Evolutionary conservation across 306 rosid genomes (phyloP).

Genomic region (Rosa rugosa): DNA sequence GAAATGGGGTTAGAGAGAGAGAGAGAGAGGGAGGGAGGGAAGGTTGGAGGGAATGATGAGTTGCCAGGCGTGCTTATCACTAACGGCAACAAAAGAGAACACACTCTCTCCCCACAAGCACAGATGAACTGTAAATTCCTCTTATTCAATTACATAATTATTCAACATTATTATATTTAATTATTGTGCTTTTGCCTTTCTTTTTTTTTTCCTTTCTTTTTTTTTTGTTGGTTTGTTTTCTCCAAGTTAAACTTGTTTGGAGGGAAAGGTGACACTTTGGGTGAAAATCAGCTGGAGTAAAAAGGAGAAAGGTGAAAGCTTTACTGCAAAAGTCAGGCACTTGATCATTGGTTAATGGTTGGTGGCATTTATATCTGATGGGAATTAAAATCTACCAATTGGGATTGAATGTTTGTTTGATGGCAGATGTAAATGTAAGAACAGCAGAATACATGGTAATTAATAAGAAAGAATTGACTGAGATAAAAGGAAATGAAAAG

Average conservation of each 20-base stretch:
- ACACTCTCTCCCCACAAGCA: conserved; percentile 38
- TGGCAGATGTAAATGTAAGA: conserved; percentile 11
- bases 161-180: background rate
- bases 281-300: background rate
- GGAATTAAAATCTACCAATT: background rate
- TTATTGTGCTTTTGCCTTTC: background rate
- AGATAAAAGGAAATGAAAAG: background rate
- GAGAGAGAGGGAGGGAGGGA: conserved; percentile 35
- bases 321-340: background rate
- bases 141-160: background rate
- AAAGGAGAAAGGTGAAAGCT: background rate
- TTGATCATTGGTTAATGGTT: background rate
- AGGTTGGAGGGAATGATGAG: conserved; percentile 84
- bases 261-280: background rate
- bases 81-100: conserved; percentile 62
- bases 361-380: background rate
- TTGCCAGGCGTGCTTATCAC: conserved; percentile 98
- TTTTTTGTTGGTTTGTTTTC: background rate
- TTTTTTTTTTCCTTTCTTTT: background rate
- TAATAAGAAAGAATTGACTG: background rate
- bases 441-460: background rate
- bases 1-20: conserved; percentile 44
- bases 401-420: conserved; percentile 7
- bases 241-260: conserved; percentile 8
- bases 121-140: conserved; percentile 62